A percentile compares a stretch with the other conserved stretches of the same genome.
These are phyloP conservation scores for Trichoderma citrinoviride DNA, from an alignment of 2,329 filamentous ascomycete genomes.

Conservation along the genomic window DNA sequence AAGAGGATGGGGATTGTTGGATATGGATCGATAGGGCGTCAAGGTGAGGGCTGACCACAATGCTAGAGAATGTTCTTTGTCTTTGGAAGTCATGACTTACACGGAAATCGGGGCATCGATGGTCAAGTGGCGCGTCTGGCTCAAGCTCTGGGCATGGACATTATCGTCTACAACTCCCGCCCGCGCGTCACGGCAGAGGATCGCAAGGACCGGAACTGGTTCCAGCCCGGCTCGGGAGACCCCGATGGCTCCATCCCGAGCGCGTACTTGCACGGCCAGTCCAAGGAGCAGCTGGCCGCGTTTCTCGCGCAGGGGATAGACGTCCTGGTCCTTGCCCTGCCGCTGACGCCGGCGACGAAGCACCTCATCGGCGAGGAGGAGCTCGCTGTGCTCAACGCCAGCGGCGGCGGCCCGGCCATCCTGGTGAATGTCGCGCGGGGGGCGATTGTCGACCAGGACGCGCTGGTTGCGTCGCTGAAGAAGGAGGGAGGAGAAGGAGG, in stretches of 20 bases:
- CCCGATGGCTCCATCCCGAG: background rate
- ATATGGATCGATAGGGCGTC: constrained; percentile 8
- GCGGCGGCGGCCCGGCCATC: background rate
- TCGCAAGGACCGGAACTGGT: constrained; percentile 13
- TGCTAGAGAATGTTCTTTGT: background rate
- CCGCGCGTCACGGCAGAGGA: constrained; percentile 1
- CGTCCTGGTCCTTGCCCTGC: background rate
- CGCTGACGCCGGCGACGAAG: background rate
- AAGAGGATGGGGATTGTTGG: constrained; percentile 7
- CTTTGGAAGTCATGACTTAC: background rate
- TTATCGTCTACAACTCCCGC: constrained; percentile 8
- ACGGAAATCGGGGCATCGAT: background rate
- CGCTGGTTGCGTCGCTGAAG: background rate
- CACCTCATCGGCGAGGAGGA: constrained; percentile 3
- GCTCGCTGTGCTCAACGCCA: background rate
- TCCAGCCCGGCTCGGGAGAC: background rate
- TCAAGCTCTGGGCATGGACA: background rate
- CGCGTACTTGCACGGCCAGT: constrained; percentile 8
- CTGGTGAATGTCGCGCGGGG: constrained; percentile 3
- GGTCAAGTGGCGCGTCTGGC: background rate
- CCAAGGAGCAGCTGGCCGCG: background rate
- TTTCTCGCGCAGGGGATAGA: constrained; percentile 1
- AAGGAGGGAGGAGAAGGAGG: background rate
- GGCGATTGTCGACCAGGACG: background rate
- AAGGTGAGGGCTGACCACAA: no score